Percentiles rank a stretch among this genome's conserved stretches.
These are phyloP conservation scores for Trypanosoma cruzi DNA, from an alignment of 208 protist species.

Conservation along the genomic window DNA sequence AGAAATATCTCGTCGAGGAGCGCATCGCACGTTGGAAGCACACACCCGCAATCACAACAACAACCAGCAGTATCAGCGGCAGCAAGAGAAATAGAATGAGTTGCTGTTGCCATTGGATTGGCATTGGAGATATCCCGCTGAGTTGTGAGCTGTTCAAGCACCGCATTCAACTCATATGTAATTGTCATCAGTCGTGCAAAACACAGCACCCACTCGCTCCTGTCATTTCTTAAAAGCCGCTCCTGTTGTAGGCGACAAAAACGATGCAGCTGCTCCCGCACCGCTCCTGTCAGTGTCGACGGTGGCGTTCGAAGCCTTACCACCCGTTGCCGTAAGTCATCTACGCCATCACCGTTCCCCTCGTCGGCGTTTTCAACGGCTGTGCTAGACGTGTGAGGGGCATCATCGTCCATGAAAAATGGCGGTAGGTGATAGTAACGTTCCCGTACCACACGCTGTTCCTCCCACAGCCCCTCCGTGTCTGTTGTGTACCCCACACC, in stretches of 20 bases:
- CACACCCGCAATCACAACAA: too few relatives aligned
- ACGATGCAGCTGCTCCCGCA: slow-evolving; percentile 48
- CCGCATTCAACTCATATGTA: not conserved
- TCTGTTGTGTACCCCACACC: slow-evolving; percentile 66
- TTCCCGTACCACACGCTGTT: slow-evolving; percentile 45
- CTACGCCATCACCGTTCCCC: not conserved
- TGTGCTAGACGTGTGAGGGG: not conserved
- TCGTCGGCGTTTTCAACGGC: not conserved
- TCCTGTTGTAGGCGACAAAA: slow-evolving; percentile 26
- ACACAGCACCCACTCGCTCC: slow-evolving; percentile 10
- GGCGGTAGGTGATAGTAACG: slow-evolving; percentile 52
- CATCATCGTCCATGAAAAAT: not conserved
- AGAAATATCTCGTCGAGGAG: slow-evolving; percentile 63
- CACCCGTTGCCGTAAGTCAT: not conserved
- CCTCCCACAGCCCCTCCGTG: slow-evolving; percentile 54
- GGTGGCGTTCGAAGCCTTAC: slow-evolving; percentile 2
- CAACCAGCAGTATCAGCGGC: too few relatives aligned
- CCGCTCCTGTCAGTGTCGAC: slow-evolving; percentile 41
- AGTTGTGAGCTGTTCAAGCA: slow-evolving; percentile 1
- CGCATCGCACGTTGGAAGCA: slow-evolving; percentile 31
- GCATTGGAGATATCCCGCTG: not conserved
- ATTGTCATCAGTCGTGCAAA: slow-evolving; percentile 31
- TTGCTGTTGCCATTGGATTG: too few relatives aligned
- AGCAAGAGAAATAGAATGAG: too few relatives aligned
- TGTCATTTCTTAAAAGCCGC: not conserved